Base-by-base conservation (phyloP, 768 basidiomycete genomes). In the Scleroderma citrinum region DNA sequence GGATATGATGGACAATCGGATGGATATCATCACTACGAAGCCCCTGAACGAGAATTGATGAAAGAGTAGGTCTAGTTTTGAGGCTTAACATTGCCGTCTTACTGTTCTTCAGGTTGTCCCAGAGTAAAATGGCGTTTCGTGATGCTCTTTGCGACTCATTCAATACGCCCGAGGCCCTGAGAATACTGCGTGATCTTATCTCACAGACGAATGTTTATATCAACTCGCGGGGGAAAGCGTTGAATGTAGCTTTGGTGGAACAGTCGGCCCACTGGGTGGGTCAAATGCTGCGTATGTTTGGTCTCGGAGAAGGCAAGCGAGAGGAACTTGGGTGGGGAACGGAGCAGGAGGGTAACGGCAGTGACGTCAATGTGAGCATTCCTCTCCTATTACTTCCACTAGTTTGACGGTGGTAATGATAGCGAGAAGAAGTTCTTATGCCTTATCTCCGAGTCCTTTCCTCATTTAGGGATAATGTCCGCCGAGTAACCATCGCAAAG, bases 91-190 rank as follows among this genome's bases (percentile, higher is more conserved):
- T 21, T 21, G 50, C 52, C 23, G 40, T 56, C 56, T 51, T 7
- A 37, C 21, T 3, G 44, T 36, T 37, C 54, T 43, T 41, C 58
- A 96, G 92, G 57, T 73, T 94, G 31, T 76, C 87, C 55, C 71
- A 80, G 46, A 80, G 83, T 41, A 94, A 94, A 64, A 57, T 76
- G 36, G 74, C 78, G 7, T 95, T 99, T 77, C 83, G 91, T 46
- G 74, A 71, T 12, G 89, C 93, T 0, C 82, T 99, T 41, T 94
- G 88, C 68, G 95, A 99, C 66, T 97, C 94, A 0, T 96, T 98
- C 76, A 94, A 98, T 65, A 98, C 96, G 0, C 92, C 93, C 2
- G 76, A 71, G 16, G 94, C 92, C 0, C 67, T 98, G 20, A 76
- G 79, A 57, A 71, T 82, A 48, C 69, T 98, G 16, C 77, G 87